A percentile compares a stretch with the other conserved stretches of the same genome.
phyloP scores from a whole-genome alignment of 2,329 filamentous ascomycete genomes.

The Ceratocystis destructans region DNA sequence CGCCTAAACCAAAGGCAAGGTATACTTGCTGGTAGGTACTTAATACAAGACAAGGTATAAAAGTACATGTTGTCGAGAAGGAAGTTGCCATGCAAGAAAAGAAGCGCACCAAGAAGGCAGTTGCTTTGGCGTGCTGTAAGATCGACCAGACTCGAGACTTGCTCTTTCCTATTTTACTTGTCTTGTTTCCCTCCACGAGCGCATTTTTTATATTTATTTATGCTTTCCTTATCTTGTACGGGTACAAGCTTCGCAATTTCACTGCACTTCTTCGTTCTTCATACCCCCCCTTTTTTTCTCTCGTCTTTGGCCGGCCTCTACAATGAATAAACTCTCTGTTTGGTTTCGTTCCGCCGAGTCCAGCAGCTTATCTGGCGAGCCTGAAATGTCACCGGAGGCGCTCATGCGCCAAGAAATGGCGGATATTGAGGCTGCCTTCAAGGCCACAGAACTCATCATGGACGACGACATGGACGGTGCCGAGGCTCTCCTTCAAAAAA shows the following conservation, averaged over 20 bases:
- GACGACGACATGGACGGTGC: conserved; percentile 83
- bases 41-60: neutral
- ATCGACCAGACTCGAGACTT: neutral
- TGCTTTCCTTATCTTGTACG: neutral
- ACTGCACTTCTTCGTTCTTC: neutral
- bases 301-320: conserved; percentile 16
- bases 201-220: neutral
- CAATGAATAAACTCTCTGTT: conserved; percentile 36
- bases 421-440: conserved; percentile 47
- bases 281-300: neutral
- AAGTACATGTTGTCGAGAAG: neutral
- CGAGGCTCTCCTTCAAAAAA: conserved; percentile 55
- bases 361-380: neutral
- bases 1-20: neutral
- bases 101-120: neutral
- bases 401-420: conserved; percentile 33
- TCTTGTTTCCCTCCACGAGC: neutral
- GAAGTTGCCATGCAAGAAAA: neutral
- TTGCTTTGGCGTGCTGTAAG: neutral
- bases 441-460: conserved; percentile 60
- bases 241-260: neutral
- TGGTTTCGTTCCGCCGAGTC: conserved; percentile 36
- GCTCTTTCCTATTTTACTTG: neutral
- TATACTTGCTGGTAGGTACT: neutral
- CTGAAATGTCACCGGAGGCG: conserved; percentile 20